These are phyloP conservation scores for Wickerhamomyces kurtzmanii DNA, from an alignment of 805 yeast species.

Conservation along the genomic window DNA sequence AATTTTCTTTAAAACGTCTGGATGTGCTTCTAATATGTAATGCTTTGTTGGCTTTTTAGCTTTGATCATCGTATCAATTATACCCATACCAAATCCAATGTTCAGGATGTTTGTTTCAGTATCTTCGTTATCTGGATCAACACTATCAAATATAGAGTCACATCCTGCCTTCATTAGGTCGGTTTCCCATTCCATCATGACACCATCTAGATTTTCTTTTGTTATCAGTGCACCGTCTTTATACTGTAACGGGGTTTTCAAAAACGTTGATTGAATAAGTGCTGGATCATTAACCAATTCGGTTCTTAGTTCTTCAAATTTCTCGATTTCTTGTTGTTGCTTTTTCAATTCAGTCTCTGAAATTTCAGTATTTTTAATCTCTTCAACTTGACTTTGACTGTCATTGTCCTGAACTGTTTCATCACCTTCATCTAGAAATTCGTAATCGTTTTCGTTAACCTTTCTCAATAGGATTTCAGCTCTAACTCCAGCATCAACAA, in stretches of 20 bases:
- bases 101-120: slow-evolving; percentile 49
- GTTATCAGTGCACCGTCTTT: slow-evolving; percentile 64
- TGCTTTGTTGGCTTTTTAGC: slow-evolving; percentile 49
- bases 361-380: slow-evolving; percentile 3
- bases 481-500: slow-evolving; percentile 81
- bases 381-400: slow-evolving; percentile 1
- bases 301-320: slow-evolving; percentile 9
- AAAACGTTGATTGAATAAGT: slow-evolving; percentile 50
- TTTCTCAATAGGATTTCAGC: slow-evolving; percentile 77
- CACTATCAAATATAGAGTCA: slow-evolving; percentile 50
- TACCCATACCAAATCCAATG: slow-evolving; percentile 97
- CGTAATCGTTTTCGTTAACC: slow-evolving; percentile 54
- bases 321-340: slow-evolving; percentile 4
- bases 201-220: slow-evolving; percentile 70
- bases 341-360: slow-evolving; percentile 11
- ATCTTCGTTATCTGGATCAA: slow-evolving; percentile 20
- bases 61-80: slow-evolving; percentile 75
- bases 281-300: slow-evolving; percentile 42
- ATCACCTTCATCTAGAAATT: slow-evolving; percentile 33
- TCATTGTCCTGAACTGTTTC: slow-evolving; percentile 15
- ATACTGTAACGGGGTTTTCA: slow-evolving; percentile 59
- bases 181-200: slow-evolving; percentile 96
- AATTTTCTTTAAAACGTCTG: slow-evolving; percentile 71
- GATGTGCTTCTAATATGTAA: slow-evolving; percentile 91
- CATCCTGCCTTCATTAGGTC: slow-evolving; percentile 77